Evolutionary conservation across 1,139 yeast species (phyloP), one percentile per base, ranked within the genome.

Genomic region (Torulaspora globosa): DNA sequence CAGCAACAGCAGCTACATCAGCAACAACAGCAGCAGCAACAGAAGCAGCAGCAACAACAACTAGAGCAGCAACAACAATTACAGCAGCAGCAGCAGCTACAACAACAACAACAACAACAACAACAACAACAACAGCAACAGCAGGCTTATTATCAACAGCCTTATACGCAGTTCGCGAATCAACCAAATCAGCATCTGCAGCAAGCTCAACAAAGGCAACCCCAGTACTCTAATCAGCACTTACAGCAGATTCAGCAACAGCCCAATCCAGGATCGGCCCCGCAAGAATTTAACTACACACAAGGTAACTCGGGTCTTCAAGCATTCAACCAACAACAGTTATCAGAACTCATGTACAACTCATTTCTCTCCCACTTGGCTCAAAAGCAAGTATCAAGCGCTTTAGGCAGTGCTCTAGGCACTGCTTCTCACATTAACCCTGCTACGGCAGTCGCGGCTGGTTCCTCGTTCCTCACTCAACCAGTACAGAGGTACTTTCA

Each of bases 321-420:
- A 38, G 42, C 50, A 16, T 39, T 51, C 18, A 58, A 57, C 38
- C 60, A 52, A 41, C 60, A 56, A 36, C 63, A 59, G 36, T 49
- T 59, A 38, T 56, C 60, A 16, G 63, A 59, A 46, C 44, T 58
- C 33, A 56, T 59, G 60, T 59, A 59, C 45, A 59, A 56, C 46
- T 57, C 61, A 3, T 59, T 59, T 36, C 46, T 59, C 24, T 48
- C 56, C 15, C 63, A 59, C 46, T 40, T 59, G 46, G 53, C 59
- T 16, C 62, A 59, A 39, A 59, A 59, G 32, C 60, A 57, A 38
- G 51, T 52, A 23, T 43, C 52, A n/a, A 46, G 49, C 21, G 43
- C 54, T 18, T 43, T 46, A 34, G 41, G 43, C 26, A 42, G 52
- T 23, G 48, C 51, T 28, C 42, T 49, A 1, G 48, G 51, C 12